Evolutionary conservation across 176 grass and related monocot species (phyloP).

Genomic region (Avena eriantha): DNA sequence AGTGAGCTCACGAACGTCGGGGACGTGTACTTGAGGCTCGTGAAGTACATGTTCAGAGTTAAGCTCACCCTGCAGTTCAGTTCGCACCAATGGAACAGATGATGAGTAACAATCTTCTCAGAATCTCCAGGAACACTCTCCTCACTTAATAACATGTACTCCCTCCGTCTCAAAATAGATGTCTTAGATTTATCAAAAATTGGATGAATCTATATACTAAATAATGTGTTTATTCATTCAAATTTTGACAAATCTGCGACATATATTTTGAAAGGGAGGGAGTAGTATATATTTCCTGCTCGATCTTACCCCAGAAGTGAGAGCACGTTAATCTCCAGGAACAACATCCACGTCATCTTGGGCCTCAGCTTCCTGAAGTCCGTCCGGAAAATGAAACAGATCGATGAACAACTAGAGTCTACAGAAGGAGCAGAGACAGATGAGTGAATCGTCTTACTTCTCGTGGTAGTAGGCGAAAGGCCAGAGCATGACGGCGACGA

Average conservation of each 20-base stretch:
- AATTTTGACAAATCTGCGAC: no score
- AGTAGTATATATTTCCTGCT: no score
- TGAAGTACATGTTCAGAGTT: constrained; percentile 94
- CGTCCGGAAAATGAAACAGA: not conserved
- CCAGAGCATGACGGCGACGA: constrained; percentile 60
- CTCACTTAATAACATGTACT: no score
- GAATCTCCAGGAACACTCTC: not conserved
- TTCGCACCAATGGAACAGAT: not conserved
- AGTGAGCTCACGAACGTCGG: constrained; percentile 77
- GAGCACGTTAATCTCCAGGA: constrained; percentile 74
- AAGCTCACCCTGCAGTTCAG: constrained; percentile 67
- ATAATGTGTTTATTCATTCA: no score
- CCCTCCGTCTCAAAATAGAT: no score
- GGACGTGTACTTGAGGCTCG: constrained; percentile 87
- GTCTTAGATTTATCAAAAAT: no score
- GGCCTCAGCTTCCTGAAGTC: constrained; percentile 64
- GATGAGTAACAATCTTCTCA: not conserved
- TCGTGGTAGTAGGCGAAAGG: constrained; percentile 86
- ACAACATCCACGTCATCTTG: constrained; percentile 75
- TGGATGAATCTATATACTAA: no score
- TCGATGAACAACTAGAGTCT: no score
- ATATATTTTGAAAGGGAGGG: no score
- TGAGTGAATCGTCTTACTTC: constrained; percentile 47
- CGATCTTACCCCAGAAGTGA: constrained; percentile 81
- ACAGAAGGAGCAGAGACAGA: not conserved